phyloP scores from a whole-genome alignment of 1,284 basidiomycete species.

The Ceratobasidium sp. region DNA sequence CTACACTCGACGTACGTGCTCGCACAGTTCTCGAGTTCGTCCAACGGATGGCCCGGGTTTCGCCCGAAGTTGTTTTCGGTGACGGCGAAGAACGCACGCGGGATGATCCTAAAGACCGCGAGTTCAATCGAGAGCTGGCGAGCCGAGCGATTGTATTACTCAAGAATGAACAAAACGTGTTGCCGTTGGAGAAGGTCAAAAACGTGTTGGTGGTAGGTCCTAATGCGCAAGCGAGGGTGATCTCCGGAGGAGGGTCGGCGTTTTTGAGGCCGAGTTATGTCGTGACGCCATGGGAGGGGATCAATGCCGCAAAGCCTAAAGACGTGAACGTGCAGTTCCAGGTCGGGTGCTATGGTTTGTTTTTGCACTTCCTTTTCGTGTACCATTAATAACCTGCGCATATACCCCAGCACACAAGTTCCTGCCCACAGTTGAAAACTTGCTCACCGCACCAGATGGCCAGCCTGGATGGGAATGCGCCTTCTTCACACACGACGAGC shows the following conservation, averaged over 20 bases:
- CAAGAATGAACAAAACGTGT: conserved; percentile 70
- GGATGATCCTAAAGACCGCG: conserved; percentile 67
- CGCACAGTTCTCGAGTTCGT: conserved; percentile 68
- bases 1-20: conserved; percentile 70
- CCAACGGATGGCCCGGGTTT: conserved; percentile 69
- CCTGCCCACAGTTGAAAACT: conserved; percentile 70
- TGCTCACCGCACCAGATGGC: conserved; percentile 65
- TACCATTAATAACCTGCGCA: conserved; percentile 22
- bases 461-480: conserved; percentile 72
- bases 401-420: conserved; percentile 67
- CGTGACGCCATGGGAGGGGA: conserved; percentile 70
- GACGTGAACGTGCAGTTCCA: conserved; percentile 65
- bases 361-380: conserved; percentile 15
- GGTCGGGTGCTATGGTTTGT: conserved; percentile 72
- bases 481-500: conserved; percentile 69
- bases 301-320: conserved; percentile 64
- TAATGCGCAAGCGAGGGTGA: conserved; percentile 63
- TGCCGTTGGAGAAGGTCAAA: conserved; percentile 60
- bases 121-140: conserved; percentile 71
- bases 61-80: conserved; percentile 74
- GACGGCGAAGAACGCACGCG: conserved; percentile 72
- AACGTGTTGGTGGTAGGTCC: conserved; percentile 65
- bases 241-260: conserved; percentile 67
- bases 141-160: conserved; percentile 76
- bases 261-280: conserved; percentile 64